Evolutionary conservation across 2,329 filamentous ascomycete species (phyloP), one percentile per base, ranked within the genome.

Genomic region (Xylariaceae sp.): DNA sequence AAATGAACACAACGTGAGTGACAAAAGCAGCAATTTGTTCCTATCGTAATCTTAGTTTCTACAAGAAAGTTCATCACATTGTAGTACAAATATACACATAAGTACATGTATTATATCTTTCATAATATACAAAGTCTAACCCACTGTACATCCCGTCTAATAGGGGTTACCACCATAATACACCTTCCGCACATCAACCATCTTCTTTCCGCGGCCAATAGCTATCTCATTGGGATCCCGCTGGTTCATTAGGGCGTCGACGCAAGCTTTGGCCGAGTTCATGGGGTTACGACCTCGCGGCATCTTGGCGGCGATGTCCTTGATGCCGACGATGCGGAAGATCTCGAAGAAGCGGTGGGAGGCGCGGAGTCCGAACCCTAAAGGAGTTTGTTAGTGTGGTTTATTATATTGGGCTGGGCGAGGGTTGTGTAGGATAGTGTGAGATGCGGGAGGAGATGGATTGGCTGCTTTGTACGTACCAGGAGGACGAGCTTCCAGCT

Each of bases 181-280:
- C 64, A 97, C 94, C 77, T 94, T 96, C 61, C 94, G 79, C 57
- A 92, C 89, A 75, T 99, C 94, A 32, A 99, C 90, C 65, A 99
- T 69, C 80, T 99, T 99, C 81, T 89, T 92, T 53, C 94, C 92
- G 57, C 91, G 76, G 45, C 90, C 92, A 44, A 88, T 80, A 49
- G 94, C 94, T 65, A 99, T 86, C 66, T 92, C 85, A 68, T 97
- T 89, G 30, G 94, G 94, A 65, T 95, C 78, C 53, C 82, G 82
- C 75, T 99, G 94, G 74, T 77, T 87, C 68, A 82, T 81, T 55
- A 99, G 76, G 5, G 91, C 92, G 68, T 92, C 70, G 71, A 88
- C 89, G 38, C 90, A 81, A 12, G 94, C 94, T 75, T 96, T 96
- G 72, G 96, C 87, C 15, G 91, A 89, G 76, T 99, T 99, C 90